These are phyloP conservation scores for Phytophthora aleatoria DNA, from an alignment of 352 stramenopile species.

Conservation along the genomic window DNA sequence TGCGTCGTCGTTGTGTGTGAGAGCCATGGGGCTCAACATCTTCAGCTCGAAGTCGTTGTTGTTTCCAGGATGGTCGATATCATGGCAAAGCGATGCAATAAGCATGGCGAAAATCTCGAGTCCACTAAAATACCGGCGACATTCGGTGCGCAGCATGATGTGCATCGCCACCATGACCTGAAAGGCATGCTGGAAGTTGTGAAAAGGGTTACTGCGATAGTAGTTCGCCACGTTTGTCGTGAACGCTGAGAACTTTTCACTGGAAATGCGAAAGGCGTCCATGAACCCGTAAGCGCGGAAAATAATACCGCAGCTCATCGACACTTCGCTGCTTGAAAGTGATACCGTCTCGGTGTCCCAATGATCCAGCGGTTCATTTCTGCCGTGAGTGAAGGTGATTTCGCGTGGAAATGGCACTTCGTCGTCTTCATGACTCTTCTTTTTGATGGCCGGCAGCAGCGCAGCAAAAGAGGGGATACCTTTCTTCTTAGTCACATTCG, in stretches of 20 bases:
- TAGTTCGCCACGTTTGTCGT: slow-evolving; percentile 64
- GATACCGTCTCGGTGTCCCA: slow-evolving; percentile 57
- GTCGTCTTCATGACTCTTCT: slow-evolving; percentile 59
- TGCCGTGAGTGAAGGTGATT: slow-evolving; percentile 45
- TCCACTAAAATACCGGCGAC: slow-evolving; percentile 61
- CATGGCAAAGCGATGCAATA: slow-evolving; percentile 73
- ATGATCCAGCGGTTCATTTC: slow-evolving; percentile 53
- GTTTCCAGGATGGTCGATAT: slow-evolving; percentile 85
- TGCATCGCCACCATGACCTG: slow-evolving; percentile 68
- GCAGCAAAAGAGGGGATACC: slow-evolving; percentile 22
- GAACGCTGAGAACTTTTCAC: slow-evolving; percentile 60
- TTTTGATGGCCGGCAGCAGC: slow-evolving; percentile 38
- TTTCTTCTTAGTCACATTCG: slow-evolving; percentile 20
- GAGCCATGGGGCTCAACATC: slow-evolving; percentile 68
- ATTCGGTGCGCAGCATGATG: slow-evolving; percentile 59
- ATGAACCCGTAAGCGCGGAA: slow-evolving; percentile 62
- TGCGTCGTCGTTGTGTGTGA: slow-evolving; percentile 85
- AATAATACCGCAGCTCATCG: slow-evolving; percentile 47
- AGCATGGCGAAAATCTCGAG: slow-evolving; percentile 81
- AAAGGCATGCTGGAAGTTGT: slow-evolving; percentile 83
- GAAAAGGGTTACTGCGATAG: slow-evolving; percentile 79
- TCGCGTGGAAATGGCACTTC: slow-evolving; percentile 61
- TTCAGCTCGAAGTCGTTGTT: slow-evolving; percentile 89
- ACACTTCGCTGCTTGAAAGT: slow-evolving; percentile 46
- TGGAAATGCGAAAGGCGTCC: slow-evolving; percentile 55